A percentile compares a stretch with the other conserved stretches of the same genome.
These are phyloP conservation scores for Phyllostachys edulis DNA, from an alignment of 176 grass and related monocot genomes.

Conservation along the genomic window DNA sequence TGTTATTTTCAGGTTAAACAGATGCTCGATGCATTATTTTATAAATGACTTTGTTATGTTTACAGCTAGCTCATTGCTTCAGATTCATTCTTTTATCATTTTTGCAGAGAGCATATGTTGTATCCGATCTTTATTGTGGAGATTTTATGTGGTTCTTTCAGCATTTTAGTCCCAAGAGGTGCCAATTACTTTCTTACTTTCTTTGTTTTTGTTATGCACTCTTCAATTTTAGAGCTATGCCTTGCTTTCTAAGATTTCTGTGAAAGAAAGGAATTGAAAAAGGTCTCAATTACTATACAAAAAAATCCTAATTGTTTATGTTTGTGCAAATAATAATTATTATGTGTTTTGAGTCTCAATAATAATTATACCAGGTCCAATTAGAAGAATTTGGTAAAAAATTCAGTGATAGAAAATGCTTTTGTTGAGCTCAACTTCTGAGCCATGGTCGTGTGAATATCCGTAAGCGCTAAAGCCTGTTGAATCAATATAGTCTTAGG, in stretches of 20 bases:
- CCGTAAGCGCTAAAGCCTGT: background rate
- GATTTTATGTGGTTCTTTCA: constrained; percentile 31
- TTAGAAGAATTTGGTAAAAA: background rate
- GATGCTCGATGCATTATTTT: background rate
- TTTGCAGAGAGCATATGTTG: constrained; percentile 33
- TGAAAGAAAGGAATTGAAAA: background rate
- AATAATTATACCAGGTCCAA: background rate
- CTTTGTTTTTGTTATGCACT: background rate
- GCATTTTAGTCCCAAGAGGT: constrained; percentile 25
- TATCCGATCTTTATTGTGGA: constrained; percentile 37
- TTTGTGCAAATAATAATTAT: background rate
- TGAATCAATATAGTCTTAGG: background rate
- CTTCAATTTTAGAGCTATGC: background rate
- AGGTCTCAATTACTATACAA: background rate
- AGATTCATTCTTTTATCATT: constrained; percentile 37
- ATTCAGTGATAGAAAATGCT: background rate
- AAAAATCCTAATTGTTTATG: background rate
- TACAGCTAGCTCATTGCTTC: background rate
- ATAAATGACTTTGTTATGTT: background rate
- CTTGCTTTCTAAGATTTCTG: background rate
- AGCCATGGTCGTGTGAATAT: background rate
- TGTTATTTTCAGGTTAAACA: constrained; percentile 14
- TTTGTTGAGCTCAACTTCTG: background rate
- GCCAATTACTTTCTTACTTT: constrained; percentile 17
- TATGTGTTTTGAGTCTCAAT: background rate